Evolutionary conservation across 2,329 filamentous ascomycete genomes (phyloP).

Genomic region (Colletotrichum theobromicola): DNA sequence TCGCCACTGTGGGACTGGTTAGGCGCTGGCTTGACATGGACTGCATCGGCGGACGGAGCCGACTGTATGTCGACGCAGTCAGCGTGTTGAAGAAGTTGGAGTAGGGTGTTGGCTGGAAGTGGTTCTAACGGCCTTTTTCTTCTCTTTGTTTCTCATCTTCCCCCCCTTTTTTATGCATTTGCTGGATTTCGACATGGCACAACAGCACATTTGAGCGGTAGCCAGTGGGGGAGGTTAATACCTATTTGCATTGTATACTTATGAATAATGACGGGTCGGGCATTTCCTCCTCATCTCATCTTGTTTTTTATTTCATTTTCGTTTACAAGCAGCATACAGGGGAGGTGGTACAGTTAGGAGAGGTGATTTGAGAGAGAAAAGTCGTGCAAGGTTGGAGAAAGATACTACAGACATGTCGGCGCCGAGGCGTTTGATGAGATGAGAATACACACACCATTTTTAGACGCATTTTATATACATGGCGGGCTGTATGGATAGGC

Average conservation of each 20-base stretch:
- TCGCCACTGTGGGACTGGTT: constrained; percentile 53
- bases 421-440: background rate
- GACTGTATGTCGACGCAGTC: constrained; percentile 58
- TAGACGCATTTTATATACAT: background rate
- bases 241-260: constrained; percentile 9
- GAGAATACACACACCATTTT: background rate
- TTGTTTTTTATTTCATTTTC: background rate
- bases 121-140: constrained; percentile 1
- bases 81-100: constrained; percentile 58
- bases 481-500: background rate
- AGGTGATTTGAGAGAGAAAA: background rate
- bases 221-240: background rate
- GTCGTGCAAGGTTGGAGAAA: background rate
- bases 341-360: background rate
- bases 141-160: background rate
- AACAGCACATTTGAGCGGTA: background rate
- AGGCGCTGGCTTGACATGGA: constrained; percentile 53
- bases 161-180: background rate
- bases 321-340: background rate
- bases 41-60: constrained; percentile 52
- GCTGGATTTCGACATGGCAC: background rate
- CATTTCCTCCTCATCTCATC: background rate
- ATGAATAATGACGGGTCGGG: background rate
- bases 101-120: constrained; percentile 33
- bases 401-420: background rate